Evolutionary conservation across 1,284 basidiomycete genomes (phyloP).

Genomic region (Grifola frondosa): DNA sequence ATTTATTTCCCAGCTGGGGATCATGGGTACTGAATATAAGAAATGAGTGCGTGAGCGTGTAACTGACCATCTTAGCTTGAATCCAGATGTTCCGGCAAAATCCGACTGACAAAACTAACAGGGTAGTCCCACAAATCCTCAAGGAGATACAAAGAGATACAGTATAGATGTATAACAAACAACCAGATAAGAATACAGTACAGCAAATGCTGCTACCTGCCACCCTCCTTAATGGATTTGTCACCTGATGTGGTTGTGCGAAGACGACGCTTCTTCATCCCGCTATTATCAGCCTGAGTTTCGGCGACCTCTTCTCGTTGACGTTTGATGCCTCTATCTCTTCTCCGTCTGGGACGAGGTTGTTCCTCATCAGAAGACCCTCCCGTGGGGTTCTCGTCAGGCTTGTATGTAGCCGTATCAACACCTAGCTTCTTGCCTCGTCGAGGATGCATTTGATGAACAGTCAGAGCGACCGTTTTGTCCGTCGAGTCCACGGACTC

Average conservation of each 20-base stretch:
- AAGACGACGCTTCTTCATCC: conserved; percentile 14
- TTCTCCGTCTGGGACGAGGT: conserved; percentile 19
- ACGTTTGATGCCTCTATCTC: conserved; percentile 28
- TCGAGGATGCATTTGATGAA: conserved; percentile 9
- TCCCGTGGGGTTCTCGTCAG: conserved; percentile 28
- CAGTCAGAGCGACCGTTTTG: background rate
- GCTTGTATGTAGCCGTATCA: conserved; percentile 44
- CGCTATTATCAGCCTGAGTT: conserved; percentile 1
- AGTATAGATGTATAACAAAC: too few species aligned
- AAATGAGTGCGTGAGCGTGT: too few species aligned
- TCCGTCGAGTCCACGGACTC: background rate
- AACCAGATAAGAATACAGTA: too few species aligned
- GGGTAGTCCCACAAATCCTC: too few species aligned
- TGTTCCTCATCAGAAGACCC: conserved; percentile 27
- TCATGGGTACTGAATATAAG: too few species aligned
- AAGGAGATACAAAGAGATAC: too few species aligned
- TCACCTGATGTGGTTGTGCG: conserved; percentile 7
- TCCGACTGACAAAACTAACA: too few species aligned
- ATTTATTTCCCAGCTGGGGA: too few species aligned
- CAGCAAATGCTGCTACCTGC: too few species aligned
- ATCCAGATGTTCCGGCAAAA: too few species aligned
- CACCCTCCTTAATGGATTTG: too few species aligned
- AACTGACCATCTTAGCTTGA: too few species aligned
- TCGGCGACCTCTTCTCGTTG: conserved; percentile 14
- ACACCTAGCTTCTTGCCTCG: conserved; percentile 32